Evolutionary conservation across 2,329 filamentous ascomycete genomes (phyloP).

Genomic region (Biscogniauxia marginata): DNA sequence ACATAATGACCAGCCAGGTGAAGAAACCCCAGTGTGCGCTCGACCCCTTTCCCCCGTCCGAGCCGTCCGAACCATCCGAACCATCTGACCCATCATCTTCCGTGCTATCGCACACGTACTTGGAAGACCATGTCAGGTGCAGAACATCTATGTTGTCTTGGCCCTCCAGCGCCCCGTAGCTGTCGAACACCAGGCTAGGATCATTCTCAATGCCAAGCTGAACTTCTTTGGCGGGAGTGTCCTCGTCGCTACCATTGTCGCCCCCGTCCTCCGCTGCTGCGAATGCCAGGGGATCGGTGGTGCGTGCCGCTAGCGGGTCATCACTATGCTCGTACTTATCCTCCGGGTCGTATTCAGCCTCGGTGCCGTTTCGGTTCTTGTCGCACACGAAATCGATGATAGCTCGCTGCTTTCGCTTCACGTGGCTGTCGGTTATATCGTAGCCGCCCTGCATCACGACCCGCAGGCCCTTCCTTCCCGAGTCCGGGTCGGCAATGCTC

Average conservation of each 20-base stretch:
- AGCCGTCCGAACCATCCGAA: constrained; percentile 34
- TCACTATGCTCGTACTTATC: constrained; percentile 48
- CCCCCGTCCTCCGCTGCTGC: constrained; percentile 23
- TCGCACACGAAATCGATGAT: constrained; percentile 87
- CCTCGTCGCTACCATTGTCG: constrained; percentile 37
- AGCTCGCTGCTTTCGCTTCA: constrained; percentile 64
- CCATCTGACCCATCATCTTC: constrained; percentile 35
- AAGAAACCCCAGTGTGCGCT: constrained; percentile 85
- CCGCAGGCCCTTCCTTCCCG: constrained; percentile 68
- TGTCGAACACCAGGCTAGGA: constrained; percentile 71
- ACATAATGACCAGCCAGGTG: constrained; percentile 95
- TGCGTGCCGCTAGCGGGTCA: constrained; percentile 21
- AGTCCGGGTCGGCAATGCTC: constrained; percentile 63
- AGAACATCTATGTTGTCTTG: constrained; percentile 61
- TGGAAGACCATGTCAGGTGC: constrained; percentile 80
- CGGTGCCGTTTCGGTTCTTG: constrained; percentile 66
- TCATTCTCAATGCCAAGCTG: constrained; percentile 47
- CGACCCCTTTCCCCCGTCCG: constrained; percentile 44
- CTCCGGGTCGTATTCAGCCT: constrained; percentile 62
- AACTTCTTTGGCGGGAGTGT: constrained; percentile 48
- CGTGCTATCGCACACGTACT: constrained; percentile 72
- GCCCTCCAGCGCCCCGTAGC: constrained; percentile 63
- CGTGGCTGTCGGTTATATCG: constrained; percentile 52
- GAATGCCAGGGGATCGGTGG: constrained; percentile 31
- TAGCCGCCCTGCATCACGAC: constrained; percentile 65